These are phyloP conservation scores for Brassica nigra DNA, from an alignment of 345 rosid species.

Conservation along the genomic window DNA sequence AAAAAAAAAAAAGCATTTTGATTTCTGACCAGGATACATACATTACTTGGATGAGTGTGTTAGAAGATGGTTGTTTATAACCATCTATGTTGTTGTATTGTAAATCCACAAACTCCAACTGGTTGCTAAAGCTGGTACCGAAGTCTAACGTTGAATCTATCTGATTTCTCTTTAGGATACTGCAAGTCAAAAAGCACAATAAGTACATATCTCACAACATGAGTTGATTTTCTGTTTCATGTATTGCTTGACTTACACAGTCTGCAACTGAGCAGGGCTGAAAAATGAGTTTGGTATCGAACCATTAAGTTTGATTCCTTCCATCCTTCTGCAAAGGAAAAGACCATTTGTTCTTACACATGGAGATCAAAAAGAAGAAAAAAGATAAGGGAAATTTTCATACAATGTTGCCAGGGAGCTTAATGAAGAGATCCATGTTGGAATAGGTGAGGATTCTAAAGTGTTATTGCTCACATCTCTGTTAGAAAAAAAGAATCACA, in stretches of 20 bases:
- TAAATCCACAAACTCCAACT: constrained; percentile 53
- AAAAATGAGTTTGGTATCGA: constrained; percentile 56
- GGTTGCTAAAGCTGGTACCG: constrained; percentile 46
- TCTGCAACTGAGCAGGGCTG: constrained; percentile 58
- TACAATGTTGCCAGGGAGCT: constrained; percentile 72
- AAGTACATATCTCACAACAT: neutral
- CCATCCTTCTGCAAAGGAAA: constrained; percentile 60
- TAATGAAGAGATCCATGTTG: constrained; percentile 61
- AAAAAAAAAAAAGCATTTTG: neutral
- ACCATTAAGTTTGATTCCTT: constrained; percentile 54
- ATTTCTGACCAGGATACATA: constrained; percentile 40
- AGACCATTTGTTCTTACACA: constrained; percentile 11
- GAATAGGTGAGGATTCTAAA: constrained; percentile 51
- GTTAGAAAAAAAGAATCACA: constrained; percentile 15
- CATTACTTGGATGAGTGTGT: constrained; percentile 44
- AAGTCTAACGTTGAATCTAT: constrained; percentile 60
- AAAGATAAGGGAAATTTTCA: constrained; percentile 30
- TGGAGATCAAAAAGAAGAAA: constrained; percentile 7
- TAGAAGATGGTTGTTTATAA: constrained; percentile 23
- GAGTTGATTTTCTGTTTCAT: neutral
- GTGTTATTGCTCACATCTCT: constrained; percentile 88
- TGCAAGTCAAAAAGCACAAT: constrained; percentile 21
- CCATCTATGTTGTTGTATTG: constrained; percentile 45
- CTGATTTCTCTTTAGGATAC: constrained; percentile 52
- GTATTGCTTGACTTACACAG: constrained; percentile 55